Conservation (phyloP, 306 rosid genomes). For the Quercus engelmannii region DNA sequence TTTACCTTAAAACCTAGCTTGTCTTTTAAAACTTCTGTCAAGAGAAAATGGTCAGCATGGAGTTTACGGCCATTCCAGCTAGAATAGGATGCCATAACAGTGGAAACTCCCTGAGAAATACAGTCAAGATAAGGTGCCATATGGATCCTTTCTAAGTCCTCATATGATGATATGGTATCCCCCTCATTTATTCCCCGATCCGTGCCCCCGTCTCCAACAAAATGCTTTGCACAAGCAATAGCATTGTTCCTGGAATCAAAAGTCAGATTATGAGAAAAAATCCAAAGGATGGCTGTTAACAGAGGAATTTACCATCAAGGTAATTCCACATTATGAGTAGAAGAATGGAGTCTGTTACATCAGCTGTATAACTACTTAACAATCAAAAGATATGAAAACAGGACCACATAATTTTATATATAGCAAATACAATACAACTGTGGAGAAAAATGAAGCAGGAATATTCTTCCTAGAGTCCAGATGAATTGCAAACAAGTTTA, state of each 20-base stretch:
- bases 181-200: slow-evolving; percentile 79
- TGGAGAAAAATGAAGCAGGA: not conserved
- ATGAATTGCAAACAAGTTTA: not conserved
- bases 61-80: slow-evolving; percentile 79
- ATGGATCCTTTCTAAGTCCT: slow-evolving; percentile 76
- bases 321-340: not conserved
- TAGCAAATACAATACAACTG: not conserved
- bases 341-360: not conserved
- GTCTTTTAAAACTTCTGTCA: slow-evolving; percentile 69
- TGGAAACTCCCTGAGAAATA: slow-evolving; percentile 76
- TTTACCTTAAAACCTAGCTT: slow-evolving; percentile 82
- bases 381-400: not conserved
- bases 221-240: slow-evolving; percentile 96
- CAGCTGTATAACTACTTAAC: not conserved
- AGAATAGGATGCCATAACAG: slow-evolving; percentile 84
- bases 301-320: slow-evolving; percentile 4
- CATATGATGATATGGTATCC: slow-evolving; percentile 58
- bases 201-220: slow-evolving; percentile 94
- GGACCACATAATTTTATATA: not conserved
- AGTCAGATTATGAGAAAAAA: slow-evolving; percentile 9
- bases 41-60: slow-evolving; percentile 61
- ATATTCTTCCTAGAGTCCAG: not conserved
- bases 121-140: slow-evolving; percentile 89
- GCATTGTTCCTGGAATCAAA: slow-evolving; percentile 60
- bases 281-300: not conserved